Evolutionary conservation across 352 stramenopile species (phyloP), one percentile per base, ranked within the genome.

Genomic region (Sclerospora graminicola): DNA sequence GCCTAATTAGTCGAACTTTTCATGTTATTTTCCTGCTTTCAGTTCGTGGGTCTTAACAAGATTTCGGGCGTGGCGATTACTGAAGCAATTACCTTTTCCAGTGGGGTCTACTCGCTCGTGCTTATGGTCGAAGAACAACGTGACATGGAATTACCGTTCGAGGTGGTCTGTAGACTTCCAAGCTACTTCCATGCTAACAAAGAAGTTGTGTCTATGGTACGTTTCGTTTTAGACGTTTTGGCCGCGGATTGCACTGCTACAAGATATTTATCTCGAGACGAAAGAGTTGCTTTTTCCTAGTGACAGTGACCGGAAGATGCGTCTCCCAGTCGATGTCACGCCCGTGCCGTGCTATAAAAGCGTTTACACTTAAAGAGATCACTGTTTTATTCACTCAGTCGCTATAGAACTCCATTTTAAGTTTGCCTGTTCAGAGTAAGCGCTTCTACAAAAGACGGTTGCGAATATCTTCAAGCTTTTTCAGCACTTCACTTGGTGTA

Each of bases 401-500:
- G n/a, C n/a, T n/a, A n/a, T n/a, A n/a, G n/a, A n/a, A n/a, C n/a
- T n/a, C n/a, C n/a, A n/a, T n/a, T n/a, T n/a, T n/a, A n/a, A n/a
- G n/a, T n/a, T n/a, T n/a, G n/a, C n/a, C n/a, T 19, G 30, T n/a
- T 23, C 18, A 1, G 15, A 37, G 13, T 36, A 8, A 26, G 35
- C 16, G 20, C 35, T 20, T 23, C 61, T 97, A 99, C 26, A 99
- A 57, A 16, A 99, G 62, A 32, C 89, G 74, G 66, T 98, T 98
- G 55, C 91, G 81, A 55, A 97, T 97, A 54, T 99, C 95, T 64
- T 99, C 95, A 14, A 99, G 79, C 66, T 99, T 99, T 60, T 99
- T 99, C 33, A 98, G 80, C 43, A 99, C 89, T 54, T 98, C 95
- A 2, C 83, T 80, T 4, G 96, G 89, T n/a, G 89, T 97, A 41